Percentiles rank a stretch among this genome's conserved stretches.
phyloP scores from a whole-genome alignment of 352 stramenopile genomes.

The Stephanocyclus meneghinianus region DNA sequence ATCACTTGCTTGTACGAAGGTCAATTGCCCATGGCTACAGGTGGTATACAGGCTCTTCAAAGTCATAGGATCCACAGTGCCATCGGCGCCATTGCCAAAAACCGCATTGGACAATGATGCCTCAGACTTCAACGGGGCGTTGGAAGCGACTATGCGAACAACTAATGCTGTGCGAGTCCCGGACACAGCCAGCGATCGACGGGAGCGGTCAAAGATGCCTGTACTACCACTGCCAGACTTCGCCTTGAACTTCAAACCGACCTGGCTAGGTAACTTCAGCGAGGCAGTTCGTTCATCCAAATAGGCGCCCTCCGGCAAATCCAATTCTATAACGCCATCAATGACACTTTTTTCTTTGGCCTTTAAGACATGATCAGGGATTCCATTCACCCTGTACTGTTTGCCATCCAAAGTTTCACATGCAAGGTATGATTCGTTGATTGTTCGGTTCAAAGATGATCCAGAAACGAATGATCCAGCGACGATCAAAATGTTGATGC shows the following conservation, averaged over 20 bases:
- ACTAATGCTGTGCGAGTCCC: conserved; percentile 18
- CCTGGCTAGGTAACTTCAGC: conserved; percentile 6
- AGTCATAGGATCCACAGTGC: conserved; percentile 22
- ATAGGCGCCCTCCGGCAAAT: conserved; percentile 12
- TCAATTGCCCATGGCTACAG: conserved; percentile 41
- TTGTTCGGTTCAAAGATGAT: too few species aligned
- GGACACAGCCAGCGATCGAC: conserved; percentile 7
- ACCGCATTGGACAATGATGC: conserved; percentile 22
- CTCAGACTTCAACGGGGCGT: conserved; percentile 4
- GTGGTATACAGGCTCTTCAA: conserved; percentile 25
- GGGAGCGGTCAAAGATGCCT: conserved; percentile 9
- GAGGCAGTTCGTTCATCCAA: conserved; percentile 13
- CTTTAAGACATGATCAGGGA: conserved; percentile 9
- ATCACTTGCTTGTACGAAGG: conserved; percentile 26
- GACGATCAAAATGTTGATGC: too few species aligned
- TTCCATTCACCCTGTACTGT: conserved; percentile 11
- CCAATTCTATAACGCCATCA: conserved; percentile 19
- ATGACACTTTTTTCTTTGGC: conserved; percentile 9
- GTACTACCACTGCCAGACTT: neutral
- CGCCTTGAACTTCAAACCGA: conserved; percentile 8
- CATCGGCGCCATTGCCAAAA: conserved; percentile 27
- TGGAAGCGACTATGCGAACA: conserved; percentile 13
- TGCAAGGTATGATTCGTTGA: neutral
- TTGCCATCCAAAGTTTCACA: conserved; percentile 17
- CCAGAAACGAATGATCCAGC: too few species aligned